A percentile compares a stretch with the other conserved stretches of the same genome.
These are phyloP conservation scores for Globisporangium paroecandrum DNA, from an alignment of 352 stramenopile genomes.

Conservation along the genomic window DNA sequence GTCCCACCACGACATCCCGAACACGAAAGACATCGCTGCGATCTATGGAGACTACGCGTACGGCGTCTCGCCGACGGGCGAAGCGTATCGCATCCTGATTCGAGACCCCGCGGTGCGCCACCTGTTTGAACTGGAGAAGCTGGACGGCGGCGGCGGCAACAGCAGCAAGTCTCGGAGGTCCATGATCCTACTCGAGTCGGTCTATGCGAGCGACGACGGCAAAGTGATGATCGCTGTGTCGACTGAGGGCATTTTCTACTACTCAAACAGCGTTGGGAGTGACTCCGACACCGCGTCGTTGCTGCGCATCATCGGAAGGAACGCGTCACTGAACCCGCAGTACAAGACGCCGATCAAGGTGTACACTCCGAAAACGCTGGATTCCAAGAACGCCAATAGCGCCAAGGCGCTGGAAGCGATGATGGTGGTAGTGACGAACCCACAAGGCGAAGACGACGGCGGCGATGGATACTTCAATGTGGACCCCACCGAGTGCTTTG, in stretches of 20 bases:
- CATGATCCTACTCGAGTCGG: conserved; percentile 63
- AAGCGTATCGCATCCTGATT: conserved; percentile 61
- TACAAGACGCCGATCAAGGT: conserved; percentile 76
- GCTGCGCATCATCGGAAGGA: conserved; percentile 64
- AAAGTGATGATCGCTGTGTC: conserved; percentile 57
- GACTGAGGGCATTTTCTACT: conserved; percentile 74
- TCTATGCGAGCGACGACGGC: conserved; percentile 65
- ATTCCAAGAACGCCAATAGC: conserved; percentile 9
- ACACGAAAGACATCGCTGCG: conserved; percentile 54
- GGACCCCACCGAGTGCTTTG: conserved; percentile 62
- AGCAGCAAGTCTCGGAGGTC: conserved; percentile 66
- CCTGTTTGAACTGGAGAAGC: conserved; percentile 64
- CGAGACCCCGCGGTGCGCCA: conserved; percentile 38
- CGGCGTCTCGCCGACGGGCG: conserved; percentile 59
- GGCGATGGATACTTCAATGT: conserved; percentile 69
- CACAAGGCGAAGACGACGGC: conserved; percentile 43
- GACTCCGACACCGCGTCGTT: conserved; percentile 13
- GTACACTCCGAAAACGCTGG: conserved; percentile 36
- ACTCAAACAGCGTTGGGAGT: conserved; percentile 36
- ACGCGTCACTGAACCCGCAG: conserved; percentile 56
- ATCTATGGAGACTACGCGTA: conserved; percentile 66
- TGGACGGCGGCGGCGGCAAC: conserved; percentile 37
- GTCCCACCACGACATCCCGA: conserved; percentile 51
- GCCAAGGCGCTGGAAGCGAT: conserved; percentile 35
- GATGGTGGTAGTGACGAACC: conserved; percentile 73